Conservation (phyloP, 257 asterid genomes). For the Henckelia pumila region DNA sequence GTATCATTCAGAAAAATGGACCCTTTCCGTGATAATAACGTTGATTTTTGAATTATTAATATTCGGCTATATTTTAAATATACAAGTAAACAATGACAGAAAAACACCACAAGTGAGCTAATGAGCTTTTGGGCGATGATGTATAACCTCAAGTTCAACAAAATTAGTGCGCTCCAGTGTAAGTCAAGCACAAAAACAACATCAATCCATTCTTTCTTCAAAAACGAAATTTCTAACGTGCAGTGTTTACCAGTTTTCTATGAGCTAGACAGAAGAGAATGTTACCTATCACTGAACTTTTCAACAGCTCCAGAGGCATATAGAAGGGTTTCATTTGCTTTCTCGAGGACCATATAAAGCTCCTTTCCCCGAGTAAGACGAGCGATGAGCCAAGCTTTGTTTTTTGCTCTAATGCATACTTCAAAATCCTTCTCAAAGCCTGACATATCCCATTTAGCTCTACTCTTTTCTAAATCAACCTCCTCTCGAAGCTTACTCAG, state of each 20-base stretch:
- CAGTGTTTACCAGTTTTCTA: constrained; percentile 8
- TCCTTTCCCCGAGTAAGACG: constrained; percentile 78
- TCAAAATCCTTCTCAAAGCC: constrained; percentile 67
- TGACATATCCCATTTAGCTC: constrained; percentile 48
- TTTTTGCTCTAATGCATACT: constrained; percentile 79
- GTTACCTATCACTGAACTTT: constrained; percentile 91
- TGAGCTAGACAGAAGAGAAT: constrained; percentile 10
- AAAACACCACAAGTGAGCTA: not conserved
- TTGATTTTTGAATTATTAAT: too few relatives aligned
- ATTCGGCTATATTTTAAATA: too few relatives aligned
- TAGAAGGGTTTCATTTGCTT: constrained; percentile 91
- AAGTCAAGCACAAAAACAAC: not conserved
- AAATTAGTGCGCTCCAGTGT: not conserved
- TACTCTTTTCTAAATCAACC: constrained; percentile 68
- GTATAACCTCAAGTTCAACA: not conserved
- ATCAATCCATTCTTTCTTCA: not conserved
- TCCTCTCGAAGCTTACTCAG: constrained; percentile 83
- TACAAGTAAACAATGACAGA: too few relatives aligned
- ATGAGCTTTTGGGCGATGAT: not conserved
- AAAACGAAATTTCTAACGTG: too few relatives aligned
- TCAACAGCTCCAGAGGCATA: constrained; percentile 87
- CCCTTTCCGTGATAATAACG: too few relatives aligned
- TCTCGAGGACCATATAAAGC: constrained; percentile 94
- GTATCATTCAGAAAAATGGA: not conserved
- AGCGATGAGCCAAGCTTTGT: constrained; percentile 93